Evolutionary conservation across 2,329 filamentous ascomycete species (phyloP), one percentile per base, ranked within the genome.

Genomic region (Leptographium radiaticola): DNA sequence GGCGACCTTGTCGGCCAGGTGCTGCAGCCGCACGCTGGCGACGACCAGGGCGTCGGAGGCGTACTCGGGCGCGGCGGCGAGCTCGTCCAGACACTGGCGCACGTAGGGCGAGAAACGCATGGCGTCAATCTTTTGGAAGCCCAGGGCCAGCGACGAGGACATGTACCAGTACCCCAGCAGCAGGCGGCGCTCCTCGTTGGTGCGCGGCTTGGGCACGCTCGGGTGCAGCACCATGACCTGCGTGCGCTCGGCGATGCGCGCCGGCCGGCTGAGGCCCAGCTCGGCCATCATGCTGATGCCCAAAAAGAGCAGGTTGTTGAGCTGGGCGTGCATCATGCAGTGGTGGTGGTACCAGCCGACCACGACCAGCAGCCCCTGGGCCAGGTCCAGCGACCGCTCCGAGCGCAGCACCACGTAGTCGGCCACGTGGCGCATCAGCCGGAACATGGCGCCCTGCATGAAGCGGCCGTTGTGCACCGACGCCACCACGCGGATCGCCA

Each of bases 161-260:
- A 80, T 57, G 55, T 77, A 80, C 71, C 76, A 81, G 2, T 75
- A 71, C 0, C 75, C 77, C 1, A 77, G 65, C 0, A 79, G 65
- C 0, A 71, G 68, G n/a, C 77, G 68, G 11, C 71, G 68, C 56
- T 80, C 77, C 42, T 80, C 77, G 9, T 75, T 70, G 0, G 71
- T 75, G 5, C 75, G 69, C 2, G 63, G 61, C 25, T 60, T 63
- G 0, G 69, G 66, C 34, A 66, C 60, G 16, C 67, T 66, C 0
- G 71, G 70, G 25, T 70, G 64, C 3, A 71, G 64, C 4, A 73
- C 66, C 62, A 75, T 66, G 10, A 75, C 57, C 33, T 66, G 68
- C 0, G 68, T 70, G 38, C 70, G 67, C 55, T 77, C 73, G 3
- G 68, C 66, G 5, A 69, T 52, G 1, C 63, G 68, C 0, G 73